Conservation (phyloP, 371 early-diverging fungal genomes). For the Mortierella polycephala region DNA sequence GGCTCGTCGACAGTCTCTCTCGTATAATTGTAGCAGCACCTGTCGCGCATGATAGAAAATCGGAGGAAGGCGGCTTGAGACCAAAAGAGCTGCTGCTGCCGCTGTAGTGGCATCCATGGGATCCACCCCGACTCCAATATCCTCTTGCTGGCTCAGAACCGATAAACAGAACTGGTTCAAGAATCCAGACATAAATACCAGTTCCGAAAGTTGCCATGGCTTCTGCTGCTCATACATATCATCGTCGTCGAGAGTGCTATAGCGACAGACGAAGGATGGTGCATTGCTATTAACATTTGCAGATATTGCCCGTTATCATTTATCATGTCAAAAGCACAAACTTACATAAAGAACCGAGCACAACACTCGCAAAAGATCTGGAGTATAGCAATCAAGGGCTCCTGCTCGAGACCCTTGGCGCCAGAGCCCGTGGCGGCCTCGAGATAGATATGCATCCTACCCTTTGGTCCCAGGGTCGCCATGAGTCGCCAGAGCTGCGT, state of each 20-base stretch:
- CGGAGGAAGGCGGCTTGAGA: slow-evolving; percentile 33
- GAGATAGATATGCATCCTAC: slow-evolving; percentile 65
- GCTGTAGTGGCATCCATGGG: not conserved
- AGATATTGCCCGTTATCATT: not conserved
- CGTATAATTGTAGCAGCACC: slow-evolving; percentile 80
- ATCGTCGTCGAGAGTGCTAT: slow-evolving; percentile 81
- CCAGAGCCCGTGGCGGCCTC: slow-evolving; percentile 59
- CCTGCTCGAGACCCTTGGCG: slow-evolving; percentile 61
- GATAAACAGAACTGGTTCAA: slow-evolving; percentile 78
- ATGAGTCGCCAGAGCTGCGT: slow-evolving; percentile 73
- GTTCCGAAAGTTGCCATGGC: slow-evolving; percentile 65
- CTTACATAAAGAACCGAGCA: slow-evolving; percentile 67
- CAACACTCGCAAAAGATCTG: slow-evolving; percentile 72
- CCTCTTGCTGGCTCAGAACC: slow-evolving; percentile 58
- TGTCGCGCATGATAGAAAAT: slow-evolving; percentile 70
- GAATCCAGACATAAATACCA: slow-evolving; percentile 65
- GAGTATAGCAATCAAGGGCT: slow-evolving; percentile 68
- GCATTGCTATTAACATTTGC: not conserved
- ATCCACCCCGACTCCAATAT: not conserved
- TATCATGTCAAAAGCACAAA: slow-evolving; percentile 2
- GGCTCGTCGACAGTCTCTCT: slow-evolving; percentile 75
- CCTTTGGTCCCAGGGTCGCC: slow-evolving; percentile 68
- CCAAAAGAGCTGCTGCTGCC: not conserved
- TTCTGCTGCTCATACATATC: slow-evolving; percentile 77
- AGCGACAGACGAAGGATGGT: not conserved